Base-by-base conservation (phyloP, 2,329 filamentous ascomycete genomes). In the Xylariaceae sp. region DNA sequence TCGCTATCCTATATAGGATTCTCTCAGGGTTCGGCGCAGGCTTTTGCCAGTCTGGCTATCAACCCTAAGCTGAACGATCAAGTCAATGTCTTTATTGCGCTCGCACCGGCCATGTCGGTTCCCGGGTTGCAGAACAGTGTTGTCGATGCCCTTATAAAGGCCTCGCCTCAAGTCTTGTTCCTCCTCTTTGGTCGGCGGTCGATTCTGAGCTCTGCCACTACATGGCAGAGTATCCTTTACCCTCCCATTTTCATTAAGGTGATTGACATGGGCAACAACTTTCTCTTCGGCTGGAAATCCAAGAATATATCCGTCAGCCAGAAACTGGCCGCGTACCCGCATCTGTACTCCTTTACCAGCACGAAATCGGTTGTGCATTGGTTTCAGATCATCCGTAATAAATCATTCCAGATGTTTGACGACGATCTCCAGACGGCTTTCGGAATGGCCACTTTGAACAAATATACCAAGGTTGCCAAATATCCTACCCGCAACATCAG, bases 341-440 rank as follows among this genome's bases (percentile, higher is more conserved):
- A 99, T 76, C 78, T 99, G 0, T 99, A 96, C 77, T 97, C 92
- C 0, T 97, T 93, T 73, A 97, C 93, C 0, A 96, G 90, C 72
- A 96, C 92, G 59, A 99, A 99, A 76, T 92, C 88, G 17, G 92
- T 99, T 7, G 94, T 99, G 0, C 94, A 99, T 72, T 99, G 94
- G 94, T 99, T 99, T 73, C 94, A 99, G 72, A 97, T 99, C 71
- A 99, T 99, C 69, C 88, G 94, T 65, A 97, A 93, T 69, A 90
- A 91, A 69, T 92, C 86, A 30, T 97, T 99, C 74, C 94, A 99
- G 74, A 97, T 99, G 90, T 97, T 92, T 74, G 94, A 99, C 71
- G 94, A 99, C 71, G 93, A 97, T 68, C 83, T 94, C 0, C 89
- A 92, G 59, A 87, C 88, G 34, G 88, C 88, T 0, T 78, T 96